Conservation (phyloP, 164 flowering plant species). For the Chloranthus sessilifolius region DNA sequence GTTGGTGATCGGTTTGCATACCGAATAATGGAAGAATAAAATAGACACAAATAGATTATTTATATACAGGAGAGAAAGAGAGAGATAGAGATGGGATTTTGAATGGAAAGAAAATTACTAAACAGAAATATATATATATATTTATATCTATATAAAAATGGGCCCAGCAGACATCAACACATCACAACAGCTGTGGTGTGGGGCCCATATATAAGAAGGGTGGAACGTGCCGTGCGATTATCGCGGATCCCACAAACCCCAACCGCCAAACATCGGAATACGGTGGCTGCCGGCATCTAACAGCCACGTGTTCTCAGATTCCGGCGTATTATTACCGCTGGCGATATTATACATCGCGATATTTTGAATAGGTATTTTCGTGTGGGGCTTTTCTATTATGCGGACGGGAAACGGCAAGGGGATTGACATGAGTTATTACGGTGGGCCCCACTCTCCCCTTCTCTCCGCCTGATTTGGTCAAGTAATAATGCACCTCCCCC, state of each 20-base stretch:
- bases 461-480: slow-evolving; percentile 2
- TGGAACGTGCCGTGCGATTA: slow-evolving; percentile 51
- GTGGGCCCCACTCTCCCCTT: neutral
- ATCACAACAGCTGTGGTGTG: slow-evolving; percentile 32
- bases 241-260: slow-evolving; percentile 40
- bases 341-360: too few species aligned
- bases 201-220: slow-evolving; percentile 28
- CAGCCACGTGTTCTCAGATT: too few species aligned
- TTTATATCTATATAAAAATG: too few species aligned
- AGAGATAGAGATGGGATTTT: neutral
- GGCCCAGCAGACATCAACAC: slow-evolving; percentile 43
- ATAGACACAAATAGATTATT: too few species aligned
- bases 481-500: slow-evolving; percentile 8
- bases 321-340: too few species aligned
- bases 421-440: slow-evolving; percentile 4
- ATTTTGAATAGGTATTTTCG: too few species aligned
- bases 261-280: slow-evolving; percentile 30
- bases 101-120: too few species aligned
- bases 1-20: too few species aligned
- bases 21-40: too few species aligned
- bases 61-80: too few species aligned
- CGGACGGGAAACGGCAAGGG: neutral
- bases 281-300: slow-evolving; percentile 16
- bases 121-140: too few species aligned
- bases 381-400: too few species aligned